Base-by-base conservation (phyloP, 768 basidiomycete genomes). In the Phlebiopsis flavidoalba region DNA sequence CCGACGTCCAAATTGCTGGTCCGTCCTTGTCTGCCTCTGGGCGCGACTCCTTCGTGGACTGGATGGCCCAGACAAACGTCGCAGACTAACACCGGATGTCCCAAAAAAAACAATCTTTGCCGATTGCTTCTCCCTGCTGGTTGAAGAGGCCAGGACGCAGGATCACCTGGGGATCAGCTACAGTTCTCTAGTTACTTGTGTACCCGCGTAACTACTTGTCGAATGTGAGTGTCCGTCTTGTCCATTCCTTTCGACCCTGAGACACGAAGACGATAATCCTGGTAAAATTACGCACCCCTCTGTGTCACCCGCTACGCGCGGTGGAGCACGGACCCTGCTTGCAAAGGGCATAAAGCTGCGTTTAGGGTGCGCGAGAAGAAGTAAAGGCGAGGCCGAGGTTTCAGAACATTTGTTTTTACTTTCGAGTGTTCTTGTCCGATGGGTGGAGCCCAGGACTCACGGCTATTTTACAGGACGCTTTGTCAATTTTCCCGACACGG, bases 31-130 rank as follows among this genome's bases (percentile, higher is more conserved):
- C 76, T 74, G 72, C 76, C 66, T 69, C 68, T 63, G 69, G 73
- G 67, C 67, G 66, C 72, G 74, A 65, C 65, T 63, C 33, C 67
- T 67, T 63, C 65, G 70, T 84, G 76, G 87, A 81, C 83, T 78
- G 81, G 85, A 86, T 75, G 82, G 89, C 87, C 89, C 89, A 92
- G 89, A 92, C 90, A 91, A 87, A 79, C 82, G 89, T 89, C 87
- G 88, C 72, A 91, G 88, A 92, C 57, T 53, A 72, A 77, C 70
- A 66, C 67, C 67, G 73, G 75, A 77, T 75, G 70, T 77, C 88
- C 89, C 88, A 82, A 91, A 93, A 92, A 93, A 93, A 92, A 93
- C 91, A 91, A 82, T 92, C 89, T 86, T 82, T 85, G 90, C 91
- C 85, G 91, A 90, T 81, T 77, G 89, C 82, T 85, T 78, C 82